A percentile compares a stretch with the other conserved stretches of the same genome.
Conservation (phyloP, 2,329 filamentous ascomycete species). For the Madurella fahalii region DNA sequence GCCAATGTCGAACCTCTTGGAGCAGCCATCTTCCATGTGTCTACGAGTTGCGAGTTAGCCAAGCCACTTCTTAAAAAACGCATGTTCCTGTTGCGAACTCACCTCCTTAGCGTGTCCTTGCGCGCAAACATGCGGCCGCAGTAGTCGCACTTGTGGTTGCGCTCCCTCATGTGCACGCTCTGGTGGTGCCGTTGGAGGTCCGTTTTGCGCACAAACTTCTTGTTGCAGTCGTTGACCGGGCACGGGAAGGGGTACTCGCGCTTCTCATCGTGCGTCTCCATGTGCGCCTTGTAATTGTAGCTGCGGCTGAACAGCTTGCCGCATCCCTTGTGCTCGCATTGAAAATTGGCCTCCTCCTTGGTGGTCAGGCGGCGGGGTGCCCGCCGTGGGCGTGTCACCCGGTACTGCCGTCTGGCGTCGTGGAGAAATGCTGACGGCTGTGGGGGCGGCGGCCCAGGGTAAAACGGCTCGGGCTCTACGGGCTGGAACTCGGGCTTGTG, state of each 20-base stretch:
- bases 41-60: slow-evolving; percentile 39
- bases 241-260: slow-evolving; percentile 70
- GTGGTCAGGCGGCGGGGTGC: slow-evolving; percentile 54
- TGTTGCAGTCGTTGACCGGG: slow-evolving; percentile 59
- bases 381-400: slow-evolving; percentile 32
- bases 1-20: slow-evolving; percentile 59
- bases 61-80: not conserved
- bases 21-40: slow-evolving; percentile 73
- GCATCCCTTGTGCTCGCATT: slow-evolving; percentile 66
- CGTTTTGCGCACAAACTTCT: slow-evolving; percentile 77
- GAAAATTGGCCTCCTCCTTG: slow-evolving; percentile 65
- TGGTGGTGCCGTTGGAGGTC: slow-evolving; percentile 64
- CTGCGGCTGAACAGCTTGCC: slow-evolving; percentile 75
- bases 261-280: slow-evolving; percentile 76
- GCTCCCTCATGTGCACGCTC: slow-evolving; percentile 69
- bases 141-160: slow-evolving; percentile 65
- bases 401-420: slow-evolving; percentile 29
- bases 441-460: slow-evolving; percentile 24
- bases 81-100: slow-evolving; percentile 26
- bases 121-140: slow-evolving; percentile 71
- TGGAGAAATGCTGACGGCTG: slow-evolving; percentile 25
- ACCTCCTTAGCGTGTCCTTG: slow-evolving; percentile 81
- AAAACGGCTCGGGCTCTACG: slow-evolving; percentile 34
- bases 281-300: slow-evolving; percentile 84
- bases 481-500: slow-evolving; percentile 36